Evolutionary conservation across 2,329 filamentous ascomycete genomes (phyloP).

Genomic region (Reticulascus tulasneorum): DNA sequence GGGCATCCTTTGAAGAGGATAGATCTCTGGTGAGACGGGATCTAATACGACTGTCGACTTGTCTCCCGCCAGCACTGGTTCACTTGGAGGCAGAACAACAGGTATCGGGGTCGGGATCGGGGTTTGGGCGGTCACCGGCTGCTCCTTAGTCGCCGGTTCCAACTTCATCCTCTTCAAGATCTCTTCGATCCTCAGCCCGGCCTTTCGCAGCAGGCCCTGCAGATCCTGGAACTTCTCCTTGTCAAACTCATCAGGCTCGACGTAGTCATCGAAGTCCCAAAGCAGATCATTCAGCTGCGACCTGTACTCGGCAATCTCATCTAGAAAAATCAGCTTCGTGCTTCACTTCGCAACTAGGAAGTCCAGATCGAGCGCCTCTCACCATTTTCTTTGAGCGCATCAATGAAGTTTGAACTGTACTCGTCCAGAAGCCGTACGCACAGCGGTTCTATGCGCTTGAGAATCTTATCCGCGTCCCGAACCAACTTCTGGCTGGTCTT

Average conservation of each 20-base stretch:
- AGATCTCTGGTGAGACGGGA: too few species aligned
- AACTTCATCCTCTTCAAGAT: constrained; percentile 53
- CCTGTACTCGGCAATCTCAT: constrained; percentile 45
- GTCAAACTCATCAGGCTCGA: constrained; percentile 48
- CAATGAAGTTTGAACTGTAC: constrained; percentile 45
- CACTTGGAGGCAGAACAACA: too few species aligned
- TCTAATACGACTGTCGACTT: too few species aligned
- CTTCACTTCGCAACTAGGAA: neutral
- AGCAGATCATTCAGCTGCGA: constrained; percentile 45
- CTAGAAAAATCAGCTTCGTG: constrained; percentile 24
- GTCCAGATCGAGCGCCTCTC: constrained; percentile 14
- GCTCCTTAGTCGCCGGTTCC: constrained; percentile 20
- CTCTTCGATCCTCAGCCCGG: constrained; percentile 45
- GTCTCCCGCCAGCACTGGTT: too few species aligned
- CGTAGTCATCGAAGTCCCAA: constrained; percentile 55
- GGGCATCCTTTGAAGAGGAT: too few species aligned
- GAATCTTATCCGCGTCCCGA: constrained; percentile 44
- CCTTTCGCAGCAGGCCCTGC: constrained; percentile 42
- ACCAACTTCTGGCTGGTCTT: constrained; percentile 44
- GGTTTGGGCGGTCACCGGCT: too few species aligned
- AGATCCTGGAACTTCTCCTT: constrained; percentile 44
- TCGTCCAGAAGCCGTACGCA: constrained; percentile 45
- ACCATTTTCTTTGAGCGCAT: constrained; percentile 53
- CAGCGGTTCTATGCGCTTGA: constrained; percentile 48
- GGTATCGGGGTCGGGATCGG: too few species aligned